These are phyloP conservation scores for Dichomitus squalens DNA, from an alignment of 1,284 basidiomycete genomes.

Conservation along the genomic window DNA sequence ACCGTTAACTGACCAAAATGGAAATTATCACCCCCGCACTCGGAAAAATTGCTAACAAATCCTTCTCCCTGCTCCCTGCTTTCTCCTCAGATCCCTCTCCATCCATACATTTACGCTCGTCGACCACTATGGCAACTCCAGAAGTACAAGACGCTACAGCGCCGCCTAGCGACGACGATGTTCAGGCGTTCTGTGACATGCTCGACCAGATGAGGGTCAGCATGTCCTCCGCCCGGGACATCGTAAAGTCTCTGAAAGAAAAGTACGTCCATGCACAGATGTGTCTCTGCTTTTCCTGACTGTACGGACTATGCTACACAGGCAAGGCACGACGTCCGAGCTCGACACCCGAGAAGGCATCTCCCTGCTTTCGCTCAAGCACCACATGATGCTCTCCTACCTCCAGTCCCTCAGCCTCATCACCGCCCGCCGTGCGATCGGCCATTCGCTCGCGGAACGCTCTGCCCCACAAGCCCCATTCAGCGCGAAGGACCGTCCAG, in stretches of 20 bases:
- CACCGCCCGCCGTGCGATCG: constrained; percentile 67
- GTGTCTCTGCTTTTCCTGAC: not conserved
- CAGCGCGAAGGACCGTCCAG: constrained; percentile 49
- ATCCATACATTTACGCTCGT: not conserved
- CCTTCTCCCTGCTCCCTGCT: not conserved
- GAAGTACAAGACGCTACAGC: constrained; percentile 1
- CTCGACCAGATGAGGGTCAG: constrained; percentile 67
- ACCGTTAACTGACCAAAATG: constrained; percentile 73
- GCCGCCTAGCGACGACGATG: constrained; percentile 13
- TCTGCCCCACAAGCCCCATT: constrained; percentile 56
- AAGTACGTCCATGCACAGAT: constrained; percentile 44
- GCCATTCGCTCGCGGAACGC: constrained; percentile 58
- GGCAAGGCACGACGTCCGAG: constrained; percentile 40
- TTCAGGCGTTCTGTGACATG: constrained; percentile 39
- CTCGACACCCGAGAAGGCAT: constrained; percentile 81
- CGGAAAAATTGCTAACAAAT: constrained; percentile 7
- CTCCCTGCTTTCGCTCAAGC: constrained; percentile 89
- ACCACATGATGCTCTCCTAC: constrained; percentile 85
- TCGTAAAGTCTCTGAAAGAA: constrained; percentile 54
- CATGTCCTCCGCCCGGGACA: constrained; percentile 60
- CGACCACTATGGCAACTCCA: not conserved
- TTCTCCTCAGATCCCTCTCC: constrained; percentile 1
- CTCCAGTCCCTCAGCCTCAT: constrained; percentile 85
- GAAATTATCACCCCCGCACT: not conserved
- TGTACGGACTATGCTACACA: constrained; percentile 14